Percentiles rank a stretch among this genome's conserved stretches.
Conservation (phyloP, 169 alveolate genomes). For the Amoebophrya sp. region DNA sequence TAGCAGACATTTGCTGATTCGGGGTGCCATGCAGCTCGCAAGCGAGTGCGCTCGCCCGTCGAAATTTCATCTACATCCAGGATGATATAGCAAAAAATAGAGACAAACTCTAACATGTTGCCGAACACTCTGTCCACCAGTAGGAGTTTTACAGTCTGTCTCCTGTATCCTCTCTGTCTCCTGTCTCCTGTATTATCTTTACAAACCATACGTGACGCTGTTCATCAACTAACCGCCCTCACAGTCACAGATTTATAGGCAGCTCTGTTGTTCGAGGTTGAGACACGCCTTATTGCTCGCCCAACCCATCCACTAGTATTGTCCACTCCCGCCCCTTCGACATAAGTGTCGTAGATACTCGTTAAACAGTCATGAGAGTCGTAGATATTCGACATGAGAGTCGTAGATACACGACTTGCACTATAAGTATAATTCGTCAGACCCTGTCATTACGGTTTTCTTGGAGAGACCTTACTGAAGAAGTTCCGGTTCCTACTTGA, state of each 20-base stretch:
- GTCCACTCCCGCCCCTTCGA: not conserved
- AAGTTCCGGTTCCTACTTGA: not conserved
- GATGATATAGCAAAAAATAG: too few relatives aligned
- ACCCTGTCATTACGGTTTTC: not conserved
- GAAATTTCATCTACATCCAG: too few relatives aligned
- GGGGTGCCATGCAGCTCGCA: too few relatives aligned
- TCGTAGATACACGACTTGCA: not conserved
- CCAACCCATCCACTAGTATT: not conserved
- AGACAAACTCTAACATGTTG: too few relatives aligned
- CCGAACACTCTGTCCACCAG: too few relatives aligned
- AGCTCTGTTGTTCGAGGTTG: not conserved
- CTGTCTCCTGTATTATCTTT: too few relatives aligned
- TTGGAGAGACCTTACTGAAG: not conserved
- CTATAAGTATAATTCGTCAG: not conserved
- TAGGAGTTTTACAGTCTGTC: too few relatives aligned
- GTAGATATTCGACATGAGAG: not conserved
- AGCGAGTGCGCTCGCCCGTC: too few relatives aligned
- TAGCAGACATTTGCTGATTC: too few relatives aligned
- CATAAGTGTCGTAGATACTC: not conserved
- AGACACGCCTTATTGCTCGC: not conserved
- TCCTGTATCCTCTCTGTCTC: too few relatives aligned
- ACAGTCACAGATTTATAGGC: not conserved
- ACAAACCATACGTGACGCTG: not conserved
- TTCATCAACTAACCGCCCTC: not conserved
- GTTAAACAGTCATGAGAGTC: not conserved